phyloP scores from a whole-genome alignment of 1,284 basidiomycete species.

The Cryptococcus deneoformans region DNA sequence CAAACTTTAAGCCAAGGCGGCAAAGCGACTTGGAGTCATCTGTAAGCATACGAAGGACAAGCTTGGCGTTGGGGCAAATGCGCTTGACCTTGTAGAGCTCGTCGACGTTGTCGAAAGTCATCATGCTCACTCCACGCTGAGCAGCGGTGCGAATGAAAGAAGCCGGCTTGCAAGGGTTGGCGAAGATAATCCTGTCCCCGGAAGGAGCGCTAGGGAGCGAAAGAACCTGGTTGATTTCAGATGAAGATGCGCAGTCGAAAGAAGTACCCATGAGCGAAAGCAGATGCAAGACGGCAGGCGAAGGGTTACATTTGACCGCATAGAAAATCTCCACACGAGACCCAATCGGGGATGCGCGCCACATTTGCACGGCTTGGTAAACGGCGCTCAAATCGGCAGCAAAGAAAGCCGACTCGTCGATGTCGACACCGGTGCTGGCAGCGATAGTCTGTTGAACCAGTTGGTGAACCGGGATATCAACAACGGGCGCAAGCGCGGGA shows the following conservation, averaged over 20 bases:
- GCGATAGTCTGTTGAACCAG: slow-evolving; percentile 34
- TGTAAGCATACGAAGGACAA: slow-evolving; percentile 91
- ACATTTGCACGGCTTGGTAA: slow-evolving; percentile 80
- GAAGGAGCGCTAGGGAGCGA: slow-evolving; percentile 56
- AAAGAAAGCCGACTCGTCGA: slow-evolving; percentile 85
- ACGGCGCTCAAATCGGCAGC: slow-evolving; percentile 90
- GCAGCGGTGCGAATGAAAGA: slow-evolving; percentile 89
- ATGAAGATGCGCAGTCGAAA: slow-evolving; percentile 98
- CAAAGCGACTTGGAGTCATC: slow-evolving; percentile 96
- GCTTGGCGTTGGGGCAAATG: slow-evolving; percentile 75
- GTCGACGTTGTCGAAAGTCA: slow-evolving; percentile 99
- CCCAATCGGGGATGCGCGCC: slow-evolving; percentile 71
- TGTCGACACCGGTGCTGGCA: slow-evolving; percentile 21
- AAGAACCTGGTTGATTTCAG: slow-evolving; percentile 84
- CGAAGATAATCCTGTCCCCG: slow-evolving; percentile 80
- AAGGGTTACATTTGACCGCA: slow-evolving; percentile 97
- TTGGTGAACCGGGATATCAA: slow-evolving; percentile 33
- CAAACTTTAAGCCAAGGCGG: slow-evolving; percentile 93
- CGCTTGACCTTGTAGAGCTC: slow-evolving; percentile 95
- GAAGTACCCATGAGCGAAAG: slow-evolving; percentile 85
- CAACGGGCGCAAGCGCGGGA: slow-evolving; percentile 25
- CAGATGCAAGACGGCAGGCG: slow-evolving; percentile 87
- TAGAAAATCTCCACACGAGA: slow-evolving; percentile 85
- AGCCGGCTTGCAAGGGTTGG: slow-evolving; percentile 97
- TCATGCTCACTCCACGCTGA: slow-evolving; percentile 74